Base-by-base conservation (phyloP, 495 filamentous ascomycete species). In the Hypomontagnella monticulosa region DNA sequence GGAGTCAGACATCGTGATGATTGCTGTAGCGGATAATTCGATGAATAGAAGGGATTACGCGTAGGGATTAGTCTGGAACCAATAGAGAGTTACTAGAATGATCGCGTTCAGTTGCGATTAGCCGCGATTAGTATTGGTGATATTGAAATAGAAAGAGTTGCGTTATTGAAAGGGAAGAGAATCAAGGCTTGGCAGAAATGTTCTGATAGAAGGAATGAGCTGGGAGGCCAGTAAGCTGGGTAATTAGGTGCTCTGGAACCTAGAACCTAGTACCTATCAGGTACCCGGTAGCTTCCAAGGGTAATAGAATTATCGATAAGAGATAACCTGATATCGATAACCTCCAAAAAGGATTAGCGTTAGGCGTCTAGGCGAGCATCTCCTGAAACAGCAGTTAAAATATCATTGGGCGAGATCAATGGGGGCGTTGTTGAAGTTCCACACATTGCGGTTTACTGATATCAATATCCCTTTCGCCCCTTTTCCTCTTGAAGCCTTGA, bases 1-100 rank as follows among this genome's bases (percentile, higher is more conserved):
- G 4, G 78, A 80, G 43, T 82, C 78, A 37, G 82, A 84, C 83
- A 86, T 86, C 0, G 38, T 19, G 48, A 40, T 10, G 18, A 10
- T 48, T 15, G 4, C n/a, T 46, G 14, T 52, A 32, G 7, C 30
- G 18, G 19, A 42, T 15, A 27, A 15, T 23, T 10, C 14, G 7
- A 50, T 18, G 7, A n/a, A 11, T 36, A 14, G 23, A 2, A 6
- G 23, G 2, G 6, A 6, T 6, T 27, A 27, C 2, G 23, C 41
- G 41, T 44, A 44, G 4, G 1, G 41, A 8, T 2, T 30, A 27
- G 15, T 16, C 14, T 44, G 3, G 18, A 53, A 46, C 44, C 4
- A 12, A 15, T 8, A 32, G 36, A 32, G 27, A 5, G 19, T n/a
- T 38, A 44, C 43, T 36, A 11, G 37, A 52, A 10, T 4, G 48